These are phyloP conservation scores for Scutellaria barbata DNA, from an alignment of 257 asterid species.

Conservation along the genomic window DNA sequence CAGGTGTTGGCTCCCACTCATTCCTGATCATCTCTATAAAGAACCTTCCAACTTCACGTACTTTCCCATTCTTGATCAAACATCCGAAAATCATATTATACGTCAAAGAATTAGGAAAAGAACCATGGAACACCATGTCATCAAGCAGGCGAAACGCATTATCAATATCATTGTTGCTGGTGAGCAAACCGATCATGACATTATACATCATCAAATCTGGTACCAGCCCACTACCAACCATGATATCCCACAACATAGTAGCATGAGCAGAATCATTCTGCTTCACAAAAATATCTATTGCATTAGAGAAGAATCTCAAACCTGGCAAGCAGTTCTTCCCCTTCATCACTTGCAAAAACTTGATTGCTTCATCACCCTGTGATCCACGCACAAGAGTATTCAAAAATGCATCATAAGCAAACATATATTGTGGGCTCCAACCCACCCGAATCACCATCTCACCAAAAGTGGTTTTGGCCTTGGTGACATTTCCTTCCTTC, in stretches of 20 bases:
- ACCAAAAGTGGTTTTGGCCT: constrained; percentile 67
- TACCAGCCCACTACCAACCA: constrained; percentile 56
- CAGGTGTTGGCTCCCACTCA: constrained; percentile 70
- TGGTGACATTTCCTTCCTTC: constrained; percentile 66
- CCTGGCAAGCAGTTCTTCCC: constrained; percentile 75
- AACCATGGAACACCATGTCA: constrained; percentile 69
- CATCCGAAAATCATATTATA: constrained; percentile 70
- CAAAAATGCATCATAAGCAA: constrained; percentile 70
- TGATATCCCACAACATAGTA: constrained; percentile 61
- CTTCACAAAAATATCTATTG: constrained; percentile 60
- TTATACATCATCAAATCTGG: constrained; percentile 67
- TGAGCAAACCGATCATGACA: constrained; percentile 58
- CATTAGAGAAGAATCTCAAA: constrained; percentile 69
- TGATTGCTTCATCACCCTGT: constrained; percentile 61
- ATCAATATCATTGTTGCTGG: constrained; percentile 52
- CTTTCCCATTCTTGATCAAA: constrained; percentile 63
- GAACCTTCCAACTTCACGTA: constrained; percentile 56
- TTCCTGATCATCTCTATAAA: constrained; percentile 74
- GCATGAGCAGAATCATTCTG: constrained; percentile 62
- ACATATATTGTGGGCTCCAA: constrained; percentile 63
- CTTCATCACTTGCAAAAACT: constrained; percentile 72
- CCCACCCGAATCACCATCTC: constrained; percentile 78
- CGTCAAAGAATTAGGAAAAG: constrained; percentile 69
- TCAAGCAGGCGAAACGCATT: constrained; percentile 67
- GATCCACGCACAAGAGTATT: constrained; percentile 63